These are phyloP conservation scores for Pseudozyma tsukubaensis DNA, from an alignment of 1,284 basidiomycete species.

Conservation along the genomic window DNA sequence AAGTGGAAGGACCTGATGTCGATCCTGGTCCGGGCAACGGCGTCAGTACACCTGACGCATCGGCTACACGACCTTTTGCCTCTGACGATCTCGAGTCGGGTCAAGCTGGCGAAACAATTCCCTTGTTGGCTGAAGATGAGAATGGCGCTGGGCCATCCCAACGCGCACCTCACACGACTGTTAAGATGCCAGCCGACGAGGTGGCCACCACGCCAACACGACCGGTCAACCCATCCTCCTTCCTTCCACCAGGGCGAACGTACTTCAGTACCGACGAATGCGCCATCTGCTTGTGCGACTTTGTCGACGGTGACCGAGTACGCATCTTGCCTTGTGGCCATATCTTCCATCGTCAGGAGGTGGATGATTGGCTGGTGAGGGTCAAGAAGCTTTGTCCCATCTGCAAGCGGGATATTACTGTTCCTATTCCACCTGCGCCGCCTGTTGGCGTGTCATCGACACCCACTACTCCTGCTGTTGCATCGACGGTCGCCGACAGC, in stretches of 20 bases:
- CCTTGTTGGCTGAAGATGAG: constrained; percentile 40
- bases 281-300: constrained; percentile 65
- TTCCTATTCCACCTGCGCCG: constrained; percentile 50
- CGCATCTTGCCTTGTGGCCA: constrained; percentile 67
- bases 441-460: constrained; percentile 17
- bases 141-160: constrained; percentile 52
- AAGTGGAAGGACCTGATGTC: constrained; percentile 52
- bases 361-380: constrained; percentile 66
- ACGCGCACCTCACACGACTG: constrained; percentile 12
- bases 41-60: not conserved
- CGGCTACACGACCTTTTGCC: constrained; percentile 1
- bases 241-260: constrained; percentile 55
- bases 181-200: constrained; percentile 15
- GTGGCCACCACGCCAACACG: not conserved
- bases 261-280: constrained; percentile 65
- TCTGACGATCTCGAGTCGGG: constrained; percentile 39
- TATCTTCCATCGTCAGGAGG: constrained; percentile 64
- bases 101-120: constrained; percentile 31
- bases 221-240: constrained; percentile 31
- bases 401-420: constrained; percentile 66
- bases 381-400: constrained; percentile 67
- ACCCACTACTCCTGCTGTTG: constrained; percentile 5
- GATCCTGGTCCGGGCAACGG: constrained; percentile 53
- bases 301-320: constrained; percentile 65
- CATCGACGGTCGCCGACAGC: not conserved